Base-by-base conservation (phyloP, 768 basidiomycete species). In the Russula dissimulans region DNA sequence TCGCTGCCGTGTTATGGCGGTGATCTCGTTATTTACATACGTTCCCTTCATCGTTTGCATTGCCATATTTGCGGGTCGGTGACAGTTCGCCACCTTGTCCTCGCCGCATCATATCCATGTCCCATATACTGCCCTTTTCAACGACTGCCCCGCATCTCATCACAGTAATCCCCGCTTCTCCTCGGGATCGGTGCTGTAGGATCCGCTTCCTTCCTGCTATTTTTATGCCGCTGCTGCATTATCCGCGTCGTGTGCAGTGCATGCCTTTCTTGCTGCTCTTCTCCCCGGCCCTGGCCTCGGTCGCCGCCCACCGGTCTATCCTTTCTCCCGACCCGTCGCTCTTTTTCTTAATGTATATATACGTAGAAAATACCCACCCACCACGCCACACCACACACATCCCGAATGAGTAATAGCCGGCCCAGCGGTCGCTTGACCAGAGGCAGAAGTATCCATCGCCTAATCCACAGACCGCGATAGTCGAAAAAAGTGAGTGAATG, bases 31-130 rank as follows among this genome's bases (percentile, higher is more conserved):
- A 41, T 69, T 89, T 70, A 89, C 87, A 22, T 91, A 91, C 71
- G 75, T 89, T 62, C 89, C 89, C 14, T 88, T 91, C 71, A 84
- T 91, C 70, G 75, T 87, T 64, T 80, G 86, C 60, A 75, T 89
- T 65, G 84, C 84, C 64, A 75, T 89, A 65, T 88, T 85, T 69
- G 83, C 68, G 8, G 39, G 56, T 42, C 56, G 56, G 26, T 65
- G 56, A 61, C 50, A 53, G 32, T 22, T 38, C n/a, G 17, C 36
- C n/a, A 11, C 17, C 44, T 53, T 26, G 22, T 26, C 22, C 22
- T 26, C 22, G 22, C 22, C 22, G 22, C 22, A 26, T 26, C 22
- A 26, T 26, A 26, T 26, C 22, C 22, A 26, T 26, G 34, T 43
- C 26, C n/a, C 15, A 18, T n/a, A 5, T 7, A 36, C 15, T 26